These are phyloP conservation scores for Phytopythium mirpurense DNA, from an alignment of 352 stramenopile species.

Conservation along the genomic window DNA sequence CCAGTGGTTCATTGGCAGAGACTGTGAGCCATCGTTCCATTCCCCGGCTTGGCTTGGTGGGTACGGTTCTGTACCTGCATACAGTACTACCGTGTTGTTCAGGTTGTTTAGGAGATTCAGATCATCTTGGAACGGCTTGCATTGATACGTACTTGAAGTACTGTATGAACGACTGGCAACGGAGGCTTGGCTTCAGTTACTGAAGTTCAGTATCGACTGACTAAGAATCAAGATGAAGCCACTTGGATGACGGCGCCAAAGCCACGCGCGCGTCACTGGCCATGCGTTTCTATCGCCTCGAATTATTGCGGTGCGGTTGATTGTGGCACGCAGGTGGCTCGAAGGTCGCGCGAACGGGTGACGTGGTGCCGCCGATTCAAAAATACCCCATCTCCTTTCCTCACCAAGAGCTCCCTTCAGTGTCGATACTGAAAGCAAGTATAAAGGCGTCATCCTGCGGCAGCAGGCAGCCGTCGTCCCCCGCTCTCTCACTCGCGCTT, in stretches of 20 bases:
- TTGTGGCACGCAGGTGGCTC: background rate
- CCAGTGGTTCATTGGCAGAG: no score
- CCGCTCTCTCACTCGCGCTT: background rate
- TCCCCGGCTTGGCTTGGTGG: no score
- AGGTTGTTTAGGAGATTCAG: no score
- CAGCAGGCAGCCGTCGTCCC: background rate
- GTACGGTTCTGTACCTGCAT: no score
- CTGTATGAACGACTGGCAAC: no score
- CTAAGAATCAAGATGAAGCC: background rate
- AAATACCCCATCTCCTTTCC: background rate
- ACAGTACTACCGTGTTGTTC: no score
- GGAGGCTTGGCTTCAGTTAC: no score
- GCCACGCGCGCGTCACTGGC: background rate
- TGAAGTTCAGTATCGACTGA: no score
- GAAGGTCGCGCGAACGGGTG: constrained; percentile 4
- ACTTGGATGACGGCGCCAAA: background rate
- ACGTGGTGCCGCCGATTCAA: background rate
- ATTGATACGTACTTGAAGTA: no score
- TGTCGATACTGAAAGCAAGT: background rate
- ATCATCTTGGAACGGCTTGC: no score
- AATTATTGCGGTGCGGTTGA: constrained; percentile 5
- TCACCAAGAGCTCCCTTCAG: background rate
- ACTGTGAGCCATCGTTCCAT: no score
- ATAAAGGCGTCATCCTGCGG: no score
- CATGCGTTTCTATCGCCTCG: background rate